Evolutionary conservation across 2,329 filamentous ascomycete genomes (phyloP), one percentile per base, ranked within the genome.

Genomic region (Diaporthe ampelina): DNA sequence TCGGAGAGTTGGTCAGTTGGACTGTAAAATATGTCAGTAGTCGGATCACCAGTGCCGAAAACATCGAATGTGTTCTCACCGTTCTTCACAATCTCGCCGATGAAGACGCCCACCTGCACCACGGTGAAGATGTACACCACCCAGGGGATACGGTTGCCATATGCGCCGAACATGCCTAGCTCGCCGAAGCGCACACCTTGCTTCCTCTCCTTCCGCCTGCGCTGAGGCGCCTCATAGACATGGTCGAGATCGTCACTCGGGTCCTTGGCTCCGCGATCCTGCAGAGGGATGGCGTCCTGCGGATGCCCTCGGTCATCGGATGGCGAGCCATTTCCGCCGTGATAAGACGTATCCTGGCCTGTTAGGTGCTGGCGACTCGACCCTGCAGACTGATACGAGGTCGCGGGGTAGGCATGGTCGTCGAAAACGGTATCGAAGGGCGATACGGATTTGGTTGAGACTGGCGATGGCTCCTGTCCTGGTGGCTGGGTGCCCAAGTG

Each of bases 21-120:
- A 88, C 94, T 95, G 76, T 17, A 57, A 40, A 15, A 56, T 11
- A 21, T 48, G 63, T 77, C 73, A 78, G 74, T 67, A 72, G 59
- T 29, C 76, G 68, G 70, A 70, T 43, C 35, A 37, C 24, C 35
- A 40, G 72, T 75, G 79, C 40, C 78, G 76, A 63, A 35, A 37
- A 21, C 35, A 40, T 4, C 24, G 35, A 48, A 45, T 11, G 17
- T 13, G 3, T n/a, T 26, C 90, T 79, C 88, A 95, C 94, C 93
- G 83, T 95, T 97, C 81, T 93, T 94, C 63, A 94, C 92, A 76
- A 99, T 86, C 85, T 98, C 95, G 70, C 89, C 95, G 77, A 98
- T 94, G 81, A 99, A 99, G 37, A 98, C 95, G 21, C 88, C 91
- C 26, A 97, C 85, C 82, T 98, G 95, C 17, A 93, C 88, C 40